phyloP scores from a whole-genome alignment of 805 yeast genomes.

The Candida corydali region DNA sequence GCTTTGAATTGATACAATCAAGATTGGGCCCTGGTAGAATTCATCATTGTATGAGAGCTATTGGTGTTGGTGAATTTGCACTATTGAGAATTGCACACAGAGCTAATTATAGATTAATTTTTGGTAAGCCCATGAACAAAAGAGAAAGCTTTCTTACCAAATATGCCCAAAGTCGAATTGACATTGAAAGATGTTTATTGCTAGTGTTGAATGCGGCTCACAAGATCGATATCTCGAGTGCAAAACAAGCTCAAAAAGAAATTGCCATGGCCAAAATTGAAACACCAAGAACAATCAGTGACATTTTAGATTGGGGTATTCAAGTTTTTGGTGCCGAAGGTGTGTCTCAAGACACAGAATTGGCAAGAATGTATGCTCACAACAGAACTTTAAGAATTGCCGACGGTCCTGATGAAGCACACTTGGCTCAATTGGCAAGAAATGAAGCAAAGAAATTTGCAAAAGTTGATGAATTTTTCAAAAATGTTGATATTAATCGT shows the following conservation, averaged over 20 bases:
- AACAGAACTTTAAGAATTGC: conserved; percentile 58
- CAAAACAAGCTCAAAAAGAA: conserved; percentile 52
- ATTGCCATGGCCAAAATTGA: conserved; percentile 63
- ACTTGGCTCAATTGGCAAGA: conserved; percentile 53
- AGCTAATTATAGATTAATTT: conserved; percentile 49
- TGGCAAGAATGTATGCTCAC: conserved; percentile 49
- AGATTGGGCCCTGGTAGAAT: conserved; percentile 68
- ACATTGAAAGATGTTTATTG: conserved; percentile 50
- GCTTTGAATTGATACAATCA: conserved; percentile 61
- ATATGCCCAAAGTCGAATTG: conserved; percentile 51
- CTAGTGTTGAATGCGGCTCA: conserved; percentile 59
- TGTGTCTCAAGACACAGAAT: conserved; percentile 55
- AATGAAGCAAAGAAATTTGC: conserved; percentile 37
- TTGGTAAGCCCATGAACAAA: conserved; percentile 46
- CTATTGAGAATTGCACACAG: conserved; percentile 44
- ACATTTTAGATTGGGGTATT: conserved; percentile 57
- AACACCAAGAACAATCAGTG: conserved; percentile 52
- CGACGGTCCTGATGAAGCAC: conserved; percentile 71
- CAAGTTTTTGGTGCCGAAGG: conserved; percentile 67
- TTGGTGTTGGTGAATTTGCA: conserved; percentile 60
- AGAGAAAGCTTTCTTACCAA: conserved; percentile 48
- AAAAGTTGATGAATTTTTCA: conserved; percentile 33
- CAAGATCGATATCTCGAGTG: conserved; percentile 48
- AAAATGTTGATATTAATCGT: conserved; percentile 15
- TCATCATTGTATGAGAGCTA: conserved; percentile 64